Percentiles rank a stretch among this genome's conserved stretches.
phyloP scores from a whole-genome alignment of 768 basidiomycete species.

The Trichaptum fuscoviolaceum region DNA sequence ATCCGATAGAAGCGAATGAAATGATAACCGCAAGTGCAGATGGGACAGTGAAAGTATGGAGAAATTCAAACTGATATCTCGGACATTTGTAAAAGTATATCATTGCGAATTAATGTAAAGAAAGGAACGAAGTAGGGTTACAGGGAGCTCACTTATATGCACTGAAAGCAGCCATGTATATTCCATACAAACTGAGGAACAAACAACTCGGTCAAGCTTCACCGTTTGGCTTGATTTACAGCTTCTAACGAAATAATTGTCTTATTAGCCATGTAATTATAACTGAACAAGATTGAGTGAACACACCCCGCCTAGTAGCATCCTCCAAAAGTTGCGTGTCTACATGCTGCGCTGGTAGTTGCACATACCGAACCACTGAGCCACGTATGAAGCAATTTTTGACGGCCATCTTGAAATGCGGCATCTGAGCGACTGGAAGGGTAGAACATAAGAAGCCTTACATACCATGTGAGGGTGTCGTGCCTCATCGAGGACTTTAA shows the following conservation, averaged over 20 bases:
- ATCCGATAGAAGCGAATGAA: constrained; percentile 75
- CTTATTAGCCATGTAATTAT: not conserved
- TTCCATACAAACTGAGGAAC: not conserved
- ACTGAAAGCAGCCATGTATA: not conserved
- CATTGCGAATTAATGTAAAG: not conserved
- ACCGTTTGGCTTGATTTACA: constrained; percentile 35
- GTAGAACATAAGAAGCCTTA: constrained; percentile 5
- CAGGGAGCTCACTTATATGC: not conserved
- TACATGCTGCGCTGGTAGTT: constrained; percentile 86
- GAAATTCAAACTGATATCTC: constrained; percentile 30
- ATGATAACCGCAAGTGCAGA: constrained; percentile 89
- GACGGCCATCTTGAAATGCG: constrained; percentile 79
- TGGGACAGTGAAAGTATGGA: constrained; percentile 90
- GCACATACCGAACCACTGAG: constrained; percentile 96
- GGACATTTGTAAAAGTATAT: not conserved
- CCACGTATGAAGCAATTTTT: constrained; percentile 99
- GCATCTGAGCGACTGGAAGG: not conserved
- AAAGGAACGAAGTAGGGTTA: not conserved
- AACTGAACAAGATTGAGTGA: not conserved
- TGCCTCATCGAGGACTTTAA: constrained; percentile 86
- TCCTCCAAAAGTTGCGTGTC: constrained; percentile 96
- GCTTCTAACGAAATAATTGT: constrained; percentile 28
- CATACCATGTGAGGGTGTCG: constrained; percentile 96
- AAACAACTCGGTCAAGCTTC: constrained; percentile 11
- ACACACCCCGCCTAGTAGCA: constrained; percentile 87